phyloP scores from a whole-genome alignment of 2,329 filamentous ascomycete genomes.

The Juglanconis oblonga region DNA sequence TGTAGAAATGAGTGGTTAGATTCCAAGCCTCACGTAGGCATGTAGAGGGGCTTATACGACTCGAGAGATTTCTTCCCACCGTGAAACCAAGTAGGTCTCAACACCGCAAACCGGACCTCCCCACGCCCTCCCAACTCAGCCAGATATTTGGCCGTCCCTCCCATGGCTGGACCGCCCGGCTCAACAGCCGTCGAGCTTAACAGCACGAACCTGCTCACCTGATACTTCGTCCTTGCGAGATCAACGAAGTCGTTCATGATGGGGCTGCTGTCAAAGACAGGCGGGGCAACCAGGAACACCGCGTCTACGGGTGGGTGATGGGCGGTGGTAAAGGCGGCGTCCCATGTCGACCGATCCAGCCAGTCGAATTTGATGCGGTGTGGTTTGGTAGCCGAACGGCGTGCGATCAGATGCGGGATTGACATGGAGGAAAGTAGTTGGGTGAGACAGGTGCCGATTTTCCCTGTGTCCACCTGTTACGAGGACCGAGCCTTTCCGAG shows the following conservation, averaged over 20 bases:
- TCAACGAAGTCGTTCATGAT: slow-evolving; percentile 41
- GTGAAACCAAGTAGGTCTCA: slow-evolving; percentile 47
- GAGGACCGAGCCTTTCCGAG: slow-evolving; percentile 28
- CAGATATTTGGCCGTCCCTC: slow-evolving; percentile 37
- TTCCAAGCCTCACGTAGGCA: too few species aligned
- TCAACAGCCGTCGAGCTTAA: slow-evolving; percentile 36
- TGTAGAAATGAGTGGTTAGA: too few species aligned
- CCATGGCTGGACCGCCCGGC: slow-evolving; percentile 33
- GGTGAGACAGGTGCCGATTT: slow-evolving; percentile 38
- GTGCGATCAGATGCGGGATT: slow-evolving; percentile 34
- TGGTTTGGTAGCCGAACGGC: slow-evolving; percentile 25
- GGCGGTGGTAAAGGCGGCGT: slow-evolving; percentile 27
- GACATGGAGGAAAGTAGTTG: slow-evolving; percentile 29
- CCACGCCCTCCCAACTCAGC: slow-evolving; percentile 31
- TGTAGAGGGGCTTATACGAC: too few species aligned
- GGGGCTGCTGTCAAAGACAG: slow-evolving; percentile 28
- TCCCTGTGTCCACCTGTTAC: slow-evolving; percentile 44
- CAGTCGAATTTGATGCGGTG: slow-evolving; percentile 41
- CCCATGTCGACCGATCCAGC: slow-evolving; percentile 39
- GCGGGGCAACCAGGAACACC: slow-evolving; percentile 40
- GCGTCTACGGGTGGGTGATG: slow-evolving; percentile 27
- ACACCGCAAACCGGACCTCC: slow-evolving; percentile 38
- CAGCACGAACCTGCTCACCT: slow-evolving; percentile 43
- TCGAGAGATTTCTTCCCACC: too few species aligned
- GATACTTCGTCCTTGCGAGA: slow-evolving; percentile 30